These are phyloP conservation scores for Lyophyllum shimeji DNA, from an alignment of 768 basidiomycete genomes.

Conservation along the genomic window DNA sequence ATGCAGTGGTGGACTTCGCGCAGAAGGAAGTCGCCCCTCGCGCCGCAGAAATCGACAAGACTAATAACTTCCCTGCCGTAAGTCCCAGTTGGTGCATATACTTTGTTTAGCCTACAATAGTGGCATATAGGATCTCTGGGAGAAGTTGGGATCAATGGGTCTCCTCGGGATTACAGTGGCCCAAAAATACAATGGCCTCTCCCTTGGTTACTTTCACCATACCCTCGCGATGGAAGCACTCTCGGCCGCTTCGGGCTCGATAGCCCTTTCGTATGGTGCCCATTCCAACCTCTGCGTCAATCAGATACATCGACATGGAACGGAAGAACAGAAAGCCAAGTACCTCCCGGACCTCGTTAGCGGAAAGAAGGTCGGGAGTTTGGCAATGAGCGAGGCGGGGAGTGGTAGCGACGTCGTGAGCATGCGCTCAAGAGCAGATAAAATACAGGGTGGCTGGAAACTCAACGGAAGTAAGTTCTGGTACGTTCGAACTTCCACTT, in stretches of 20 bases:
- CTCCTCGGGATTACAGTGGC: constrained; percentile 85
- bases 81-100: constrained; percentile 16
- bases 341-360: constrained; percentile 80
- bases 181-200: constrained; percentile 79
- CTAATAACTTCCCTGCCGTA: constrained; percentile 79
- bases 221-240: constrained; percentile 94
- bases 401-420: constrained; percentile 95
- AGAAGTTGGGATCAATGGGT: constrained; percentile 91
- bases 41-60: constrained; percentile 84
- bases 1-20: constrained; percentile 77
- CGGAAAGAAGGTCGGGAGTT: constrained; percentile 81
- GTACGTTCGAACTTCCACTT: constrained; percentile 44
- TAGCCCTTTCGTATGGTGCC: constrained; percentile 90
- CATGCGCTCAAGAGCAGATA: constrained; percentile 84
- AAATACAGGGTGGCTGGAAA: constrained; percentile 71
- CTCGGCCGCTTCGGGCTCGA: constrained; percentile 86
- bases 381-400: constrained; percentile 94
- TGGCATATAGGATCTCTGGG: constrained; percentile 70
- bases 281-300: constrained; percentile 90
- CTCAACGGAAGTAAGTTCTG: constrained; percentile 95
- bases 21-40: constrained; percentile 82
- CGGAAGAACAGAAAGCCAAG: constrained; percentile 76
- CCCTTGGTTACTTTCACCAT: constrained; percentile 83
- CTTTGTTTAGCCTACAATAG: constrained; percentile 8
- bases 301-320: constrained; percentile 84